Percentiles rank a stretch among this genome's conserved stretches.
Evolutionary conservation across 148 eudicot genomes (phyloP).

Genomic region (Rhododendron henanense): DNA sequence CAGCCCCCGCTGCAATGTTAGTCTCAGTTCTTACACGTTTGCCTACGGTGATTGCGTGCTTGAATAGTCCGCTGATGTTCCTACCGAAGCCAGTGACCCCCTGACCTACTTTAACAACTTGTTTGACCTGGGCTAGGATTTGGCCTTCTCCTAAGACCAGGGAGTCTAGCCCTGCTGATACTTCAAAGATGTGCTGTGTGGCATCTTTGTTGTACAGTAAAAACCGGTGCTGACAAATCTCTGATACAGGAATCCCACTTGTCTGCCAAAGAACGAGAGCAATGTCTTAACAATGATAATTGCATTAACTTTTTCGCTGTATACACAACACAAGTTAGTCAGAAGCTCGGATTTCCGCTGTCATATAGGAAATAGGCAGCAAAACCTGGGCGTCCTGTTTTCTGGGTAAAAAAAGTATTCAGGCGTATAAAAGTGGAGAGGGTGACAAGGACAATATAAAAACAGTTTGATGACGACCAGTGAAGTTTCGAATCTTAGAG

Average conservation of each 20-base stretch:
- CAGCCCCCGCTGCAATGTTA: constrained; percentile 92
- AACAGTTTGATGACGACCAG: not conserved
- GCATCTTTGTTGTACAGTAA: constrained; percentile 79
- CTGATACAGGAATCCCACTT: constrained; percentile 82
- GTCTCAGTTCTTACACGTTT: constrained; percentile 85
- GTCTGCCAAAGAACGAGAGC: constrained; percentile 41
- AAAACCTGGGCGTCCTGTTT: not conserved
- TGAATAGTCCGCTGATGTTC: constrained; percentile 88
- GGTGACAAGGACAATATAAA: not conserved
- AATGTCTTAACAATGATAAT: constrained; percentile 7
- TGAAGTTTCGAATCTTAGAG: not conserved
- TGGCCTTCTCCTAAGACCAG: constrained; percentile 95
- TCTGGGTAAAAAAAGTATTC: not conserved
- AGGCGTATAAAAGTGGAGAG: not conserved
- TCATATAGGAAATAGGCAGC: not conserved
- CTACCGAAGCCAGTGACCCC: constrained; percentile 91
- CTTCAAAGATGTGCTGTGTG: constrained; percentile 92
- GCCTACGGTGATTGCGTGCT: constrained; percentile 90
- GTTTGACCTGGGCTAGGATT: constrained; percentile 94
- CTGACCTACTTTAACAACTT: constrained; percentile 91
- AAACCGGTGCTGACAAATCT: constrained; percentile 80
- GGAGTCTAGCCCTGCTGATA: constrained; percentile 94
- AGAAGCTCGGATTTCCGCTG: too few relatives aligned
- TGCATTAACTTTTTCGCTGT: not conserved
- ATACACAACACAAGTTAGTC: not conserved